Percentiles rank a stretch among this genome's conserved stretches.
phyloP scores from a whole-genome alignment of 78 protist genomes.

The Neovahlkampfia damariscottae region DNA sequence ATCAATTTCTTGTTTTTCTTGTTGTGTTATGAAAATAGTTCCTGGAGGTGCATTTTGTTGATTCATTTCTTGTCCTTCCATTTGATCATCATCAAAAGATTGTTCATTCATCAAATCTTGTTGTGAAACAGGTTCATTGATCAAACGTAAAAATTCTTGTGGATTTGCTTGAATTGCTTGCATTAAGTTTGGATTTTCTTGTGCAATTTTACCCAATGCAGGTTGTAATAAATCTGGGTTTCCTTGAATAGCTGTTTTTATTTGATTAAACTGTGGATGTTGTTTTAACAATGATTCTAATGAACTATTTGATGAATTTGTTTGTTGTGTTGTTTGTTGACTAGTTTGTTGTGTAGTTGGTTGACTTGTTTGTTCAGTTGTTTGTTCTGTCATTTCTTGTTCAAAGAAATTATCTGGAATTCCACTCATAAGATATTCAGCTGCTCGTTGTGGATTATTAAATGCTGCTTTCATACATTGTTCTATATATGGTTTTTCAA shows the following conservation, averaged over 20 bases:
- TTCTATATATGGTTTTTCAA: conserved; percentile 32
- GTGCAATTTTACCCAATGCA: not conserved
- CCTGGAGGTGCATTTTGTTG: conserved; percentile 5
- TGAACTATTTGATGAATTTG: not conserved
- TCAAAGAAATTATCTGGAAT: conserved; percentile 10
- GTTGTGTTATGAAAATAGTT: conserved; percentile 28
- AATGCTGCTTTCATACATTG: conserved; percentile 57
- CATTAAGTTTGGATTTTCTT: not conserved
- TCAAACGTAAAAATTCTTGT: not conserved
- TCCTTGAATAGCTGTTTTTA: not conserved
- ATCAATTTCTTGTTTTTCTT: conserved; percentile 72
- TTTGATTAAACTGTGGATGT: not conserved
- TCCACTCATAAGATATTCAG: conserved; percentile 56
- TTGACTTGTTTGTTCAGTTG: not conserved
- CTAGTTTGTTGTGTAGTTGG: not conserved
- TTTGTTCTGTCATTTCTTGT: not conserved
- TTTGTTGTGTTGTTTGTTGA: not conserved
- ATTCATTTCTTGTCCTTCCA: not conserved
- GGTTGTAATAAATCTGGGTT: not conserved
- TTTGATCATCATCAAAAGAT: not conserved
- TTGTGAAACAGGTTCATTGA: not conserved
- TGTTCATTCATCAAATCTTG: not conserved
- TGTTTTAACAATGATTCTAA: not conserved
- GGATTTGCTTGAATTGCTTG: conserved; percentile 2
- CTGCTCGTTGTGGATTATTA: conserved; percentile 79